Conservation (phyloP, 2,329 filamentous ascomycete genomes). For the Trichoderma hamatum region DNA sequence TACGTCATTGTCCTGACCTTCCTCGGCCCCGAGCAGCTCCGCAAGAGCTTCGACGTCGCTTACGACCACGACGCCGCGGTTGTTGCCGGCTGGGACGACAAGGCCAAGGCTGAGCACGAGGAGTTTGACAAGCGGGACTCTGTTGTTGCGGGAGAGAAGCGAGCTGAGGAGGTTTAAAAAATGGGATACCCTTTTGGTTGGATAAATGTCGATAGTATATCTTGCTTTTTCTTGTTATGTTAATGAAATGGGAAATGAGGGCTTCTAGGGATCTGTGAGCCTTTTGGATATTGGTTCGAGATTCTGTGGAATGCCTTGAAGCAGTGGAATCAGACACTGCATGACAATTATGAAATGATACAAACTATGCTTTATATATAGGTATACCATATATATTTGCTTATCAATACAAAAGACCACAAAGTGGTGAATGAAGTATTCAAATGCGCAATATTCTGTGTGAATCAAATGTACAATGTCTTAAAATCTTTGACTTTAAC, state of each 20-base stretch:
- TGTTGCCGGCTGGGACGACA: slow-evolving; percentile 46
- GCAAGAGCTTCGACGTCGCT: slow-evolving; percentile 54
- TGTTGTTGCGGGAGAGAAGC: slow-evolving; percentile 11
- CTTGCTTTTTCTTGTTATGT: background rate
- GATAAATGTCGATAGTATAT: background rate
- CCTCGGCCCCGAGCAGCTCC: slow-evolving; percentile 60
- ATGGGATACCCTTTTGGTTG: slow-evolving; percentile 5
- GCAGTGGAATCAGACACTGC: background rate
- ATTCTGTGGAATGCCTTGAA: background rate
- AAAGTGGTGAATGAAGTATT: background rate
- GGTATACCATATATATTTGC: background rate
- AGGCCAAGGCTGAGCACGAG: slow-evolving; percentile 10
- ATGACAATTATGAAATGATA: background rate
- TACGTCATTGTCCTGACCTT: slow-evolving; percentile 65
- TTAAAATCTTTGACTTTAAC: too few species aligned
- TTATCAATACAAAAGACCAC: background rate
- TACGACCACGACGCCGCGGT: slow-evolving; percentile 52
- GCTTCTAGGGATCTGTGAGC: background rate
- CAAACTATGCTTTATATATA: background rate
- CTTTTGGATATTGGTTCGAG: too few species aligned
- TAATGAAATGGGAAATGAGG: background rate
- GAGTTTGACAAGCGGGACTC: slow-evolving; percentile 17
- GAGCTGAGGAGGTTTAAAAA: slow-evolving; percentile 19
- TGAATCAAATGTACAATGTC: too few species aligned
- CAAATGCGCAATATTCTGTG: too few species aligned